A percentile compares a stretch with the other conserved stretches of the same genome.
phyloP scores from a whole-genome alignment of 352 stramenopile species.

The Pythium dissimile region DNA sequence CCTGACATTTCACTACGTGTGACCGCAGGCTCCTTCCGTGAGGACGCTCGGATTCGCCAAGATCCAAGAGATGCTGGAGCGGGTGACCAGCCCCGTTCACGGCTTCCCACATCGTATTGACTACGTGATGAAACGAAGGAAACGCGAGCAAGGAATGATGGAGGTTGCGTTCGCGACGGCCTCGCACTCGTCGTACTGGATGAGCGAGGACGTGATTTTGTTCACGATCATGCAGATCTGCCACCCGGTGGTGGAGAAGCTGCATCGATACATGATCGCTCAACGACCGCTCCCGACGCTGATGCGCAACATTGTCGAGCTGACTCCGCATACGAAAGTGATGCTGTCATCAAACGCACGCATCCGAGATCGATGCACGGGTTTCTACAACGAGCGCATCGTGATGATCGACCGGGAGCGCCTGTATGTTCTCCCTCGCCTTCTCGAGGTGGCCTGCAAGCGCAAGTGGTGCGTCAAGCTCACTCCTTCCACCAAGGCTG shows the following conservation, averaged over 20 bases:
- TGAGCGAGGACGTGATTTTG: constrained; percentile 84
- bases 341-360: constrained; percentile 66
- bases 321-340: constrained; percentile 70
- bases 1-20: background rate
- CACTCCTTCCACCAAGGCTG: constrained; percentile 40
- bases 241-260: constrained; percentile 74
- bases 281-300: constrained; percentile 65
- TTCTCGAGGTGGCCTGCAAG: constrained; percentile 64
- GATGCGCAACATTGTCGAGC: constrained; percentile 73
- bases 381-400: constrained; percentile 69
- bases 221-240: constrained; percentile 85
- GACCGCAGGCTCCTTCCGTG: constrained; percentile 50
- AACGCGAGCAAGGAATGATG: constrained; percentile 83
- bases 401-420: constrained; percentile 71
- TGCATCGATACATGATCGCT: constrained; percentile 81
- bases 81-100: constrained; percentile 62
- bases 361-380: constrained; percentile 74
- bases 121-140: constrained; percentile 72
- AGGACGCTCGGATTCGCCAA: constrained; percentile 65
- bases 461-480: constrained; percentile 70
- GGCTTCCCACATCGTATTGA: constrained; percentile 79
- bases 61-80: constrained; percentile 73
- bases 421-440: constrained; percentile 56
- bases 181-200: constrained; percentile 89
- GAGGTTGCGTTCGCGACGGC: constrained; percentile 78